These are phyloP conservation scores for Paramecium biaurelia DNA, from an alignment of 73 alveolate species.

Conservation along the genomic window DNA sequence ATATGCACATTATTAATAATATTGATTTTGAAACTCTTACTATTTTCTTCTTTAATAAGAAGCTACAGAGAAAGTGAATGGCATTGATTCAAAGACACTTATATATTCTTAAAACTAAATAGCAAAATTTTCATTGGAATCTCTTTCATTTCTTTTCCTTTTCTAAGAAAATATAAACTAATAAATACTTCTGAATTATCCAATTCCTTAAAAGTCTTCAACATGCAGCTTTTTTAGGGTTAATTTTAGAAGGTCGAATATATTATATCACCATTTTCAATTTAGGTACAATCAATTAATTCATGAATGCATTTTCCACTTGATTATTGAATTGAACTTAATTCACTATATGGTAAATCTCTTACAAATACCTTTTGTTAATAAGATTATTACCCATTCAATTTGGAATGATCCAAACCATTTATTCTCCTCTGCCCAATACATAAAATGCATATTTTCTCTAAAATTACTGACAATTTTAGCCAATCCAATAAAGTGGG, in stretches of 20 bases:
- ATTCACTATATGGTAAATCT: conserved; percentile 69
- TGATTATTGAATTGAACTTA: not conserved
- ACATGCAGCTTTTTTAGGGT: not conserved
- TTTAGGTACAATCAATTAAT: conserved; percentile 24
- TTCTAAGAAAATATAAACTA: not conserved
- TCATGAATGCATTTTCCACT: conserved; percentile 60
- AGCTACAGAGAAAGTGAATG: conserved; percentile 46
- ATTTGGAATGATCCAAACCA: conserved; percentile 69
- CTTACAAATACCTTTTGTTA: conserved; percentile 52
- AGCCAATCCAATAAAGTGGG: conserved; percentile 66
- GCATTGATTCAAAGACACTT: conserved; percentile 34
- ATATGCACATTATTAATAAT: conserved; percentile 9
- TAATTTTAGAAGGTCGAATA: not conserved
- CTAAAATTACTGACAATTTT: conserved; percentile 60
- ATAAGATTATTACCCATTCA: conserved; percentile 62
- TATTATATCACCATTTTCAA: not conserved
- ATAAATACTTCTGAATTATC: conserved; percentile 26
- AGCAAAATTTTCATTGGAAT: not conserved
- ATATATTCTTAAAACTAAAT: conserved; percentile 2
- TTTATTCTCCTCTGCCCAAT: conserved; percentile 71
- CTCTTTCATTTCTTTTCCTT: conserved; percentile 44
- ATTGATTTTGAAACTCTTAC: not conserved
- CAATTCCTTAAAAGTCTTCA: not conserved
- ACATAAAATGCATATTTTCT: conserved; percentile 62
- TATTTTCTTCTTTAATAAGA: conserved; percentile 33